Conservation (phyloP, 2,329 filamentous ascomycete genomes). For the Fusarium tricinctum region DNA sequence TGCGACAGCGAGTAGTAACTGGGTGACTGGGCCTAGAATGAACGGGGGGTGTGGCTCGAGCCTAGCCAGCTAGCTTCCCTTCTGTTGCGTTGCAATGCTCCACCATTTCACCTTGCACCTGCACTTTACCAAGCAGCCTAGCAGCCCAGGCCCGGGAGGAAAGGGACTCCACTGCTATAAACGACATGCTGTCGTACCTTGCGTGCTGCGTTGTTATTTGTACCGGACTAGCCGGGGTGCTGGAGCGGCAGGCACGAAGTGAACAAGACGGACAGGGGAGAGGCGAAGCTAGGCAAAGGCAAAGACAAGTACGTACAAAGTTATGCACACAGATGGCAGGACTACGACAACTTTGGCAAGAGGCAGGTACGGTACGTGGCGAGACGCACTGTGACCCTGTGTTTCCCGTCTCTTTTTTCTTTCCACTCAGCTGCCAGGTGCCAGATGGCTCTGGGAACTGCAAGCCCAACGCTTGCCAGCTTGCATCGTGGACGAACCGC, state of each 20-base stretch:
- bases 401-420: slow-evolving; percentile 3
- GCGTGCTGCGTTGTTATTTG: slow-evolving; percentile 37
- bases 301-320: slow-evolving; percentile 20
- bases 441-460: too few species aligned
- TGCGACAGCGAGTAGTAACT: slow-evolving; percentile 29
- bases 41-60: slow-evolving; percentile 39
- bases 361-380: slow-evolving; percentile 23
- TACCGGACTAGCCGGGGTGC: slow-evolving; percentile 37
- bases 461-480: too few species aligned
- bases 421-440: slow-evolving; percentile 16
- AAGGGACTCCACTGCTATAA: slow-evolving; percentile 14
- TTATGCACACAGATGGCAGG: slow-evolving; percentile 21
- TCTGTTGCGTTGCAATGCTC: slow-evolving; percentile 6
- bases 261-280: slow-evolving; percentile 16
- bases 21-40: slow-evolving; percentile 10
- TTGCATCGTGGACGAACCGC: background rate
- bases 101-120: slow-evolving; percentile 9
- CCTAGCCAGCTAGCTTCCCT: slow-evolving; percentile 4
- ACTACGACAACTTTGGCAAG: slow-evolving; percentile 29
- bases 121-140: background rate
- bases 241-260: slow-evolving; percentile 24
- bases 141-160: slow-evolving; percentile 12
- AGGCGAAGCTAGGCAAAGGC: slow-evolving; percentile 11
- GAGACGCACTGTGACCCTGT: slow-evolving; percentile 37
- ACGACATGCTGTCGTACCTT: slow-evolving; percentile 38